Evolutionary conservation across 768 basidiomycete genomes (phyloP).

Genomic region (Tricholoma furcatifolium): DNA sequence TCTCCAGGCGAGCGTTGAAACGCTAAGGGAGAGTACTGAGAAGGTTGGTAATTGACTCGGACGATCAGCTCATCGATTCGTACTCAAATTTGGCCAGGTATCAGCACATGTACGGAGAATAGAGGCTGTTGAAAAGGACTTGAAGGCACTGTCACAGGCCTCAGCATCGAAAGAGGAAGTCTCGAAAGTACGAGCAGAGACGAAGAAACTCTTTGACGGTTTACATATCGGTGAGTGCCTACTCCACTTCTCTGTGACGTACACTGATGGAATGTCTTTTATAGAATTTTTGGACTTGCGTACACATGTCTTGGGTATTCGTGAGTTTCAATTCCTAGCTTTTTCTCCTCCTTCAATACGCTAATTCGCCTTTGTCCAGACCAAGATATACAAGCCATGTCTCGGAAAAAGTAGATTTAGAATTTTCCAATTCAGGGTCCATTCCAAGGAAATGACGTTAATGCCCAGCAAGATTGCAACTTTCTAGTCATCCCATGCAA

Average conservation of each 20-base stretch:
- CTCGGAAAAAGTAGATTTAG: constrained; percentile 52
- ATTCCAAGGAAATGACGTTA: too few relatives aligned
- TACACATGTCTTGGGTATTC: constrained; percentile 85
- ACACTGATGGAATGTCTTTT: neutral
- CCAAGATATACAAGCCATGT: constrained; percentile 74
- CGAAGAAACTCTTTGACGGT: constrained; percentile 86
- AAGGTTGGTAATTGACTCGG: constrained; percentile 44
- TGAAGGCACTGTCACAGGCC: constrained; percentile 67
- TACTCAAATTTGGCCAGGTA: constrained; percentile 45
- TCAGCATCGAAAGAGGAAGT: constrained; percentile 82
- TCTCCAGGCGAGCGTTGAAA: constrained; percentile 84
- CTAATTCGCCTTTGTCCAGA: constrained; percentile 40
- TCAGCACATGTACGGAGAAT: constrained; percentile 81
- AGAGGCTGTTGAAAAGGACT: constrained; percentile 86
- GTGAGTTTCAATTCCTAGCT: constrained; percentile 44
- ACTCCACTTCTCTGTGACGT: neutral
- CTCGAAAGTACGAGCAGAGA: constrained; percentile 69
- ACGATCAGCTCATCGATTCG: neutral
- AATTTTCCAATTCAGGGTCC: too few relatives aligned
- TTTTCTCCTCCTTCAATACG: neutral
- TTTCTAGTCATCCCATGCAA: too few relatives aligned
- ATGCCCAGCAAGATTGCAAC: too few relatives aligned
- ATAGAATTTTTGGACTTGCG: constrained; percentile 80
- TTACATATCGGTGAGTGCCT: constrained; percentile 66
- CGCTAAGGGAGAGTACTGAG: constrained; percentile 79